Conservation (phyloP, 164 flowering plant genomes). For the Vitis amurensis region DNA sequence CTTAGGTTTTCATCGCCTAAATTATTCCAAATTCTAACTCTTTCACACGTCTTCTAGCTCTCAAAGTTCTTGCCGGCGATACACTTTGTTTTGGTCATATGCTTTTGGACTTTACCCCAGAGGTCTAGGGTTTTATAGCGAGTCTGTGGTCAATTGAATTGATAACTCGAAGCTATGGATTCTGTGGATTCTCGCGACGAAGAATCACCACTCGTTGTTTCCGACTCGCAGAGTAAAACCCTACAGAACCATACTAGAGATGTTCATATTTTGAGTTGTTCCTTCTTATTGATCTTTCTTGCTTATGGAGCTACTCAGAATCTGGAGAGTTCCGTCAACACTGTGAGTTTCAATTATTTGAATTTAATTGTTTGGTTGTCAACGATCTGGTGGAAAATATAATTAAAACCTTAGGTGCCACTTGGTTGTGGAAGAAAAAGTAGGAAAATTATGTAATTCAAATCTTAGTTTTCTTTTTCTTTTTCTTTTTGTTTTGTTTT, state of each 20-base stretch:
- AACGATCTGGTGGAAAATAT: no score
- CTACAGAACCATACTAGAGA: constrained; percentile 53
- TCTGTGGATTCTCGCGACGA: constrained; percentile 39
- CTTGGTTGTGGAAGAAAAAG: no score
- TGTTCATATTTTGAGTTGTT: constrained; percentile 71
- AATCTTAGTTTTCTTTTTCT: background rate
- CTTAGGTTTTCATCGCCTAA: background rate
- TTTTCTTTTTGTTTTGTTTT: no score
- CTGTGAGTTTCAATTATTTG: constrained; percentile 40
- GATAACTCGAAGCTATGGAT: constrained; percentile 22
- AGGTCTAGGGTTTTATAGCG: constrained; percentile 1
- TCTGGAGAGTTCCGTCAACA: constrained; percentile 73
- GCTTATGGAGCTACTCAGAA: constrained; percentile 97
- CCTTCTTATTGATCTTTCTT: constrained; percentile 72
- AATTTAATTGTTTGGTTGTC: no score
- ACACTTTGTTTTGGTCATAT: constrained; percentile 4
- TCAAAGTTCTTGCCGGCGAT: constrained; percentile 12
- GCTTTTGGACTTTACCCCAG: constrained; percentile 6
- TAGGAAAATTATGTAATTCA: background rate
- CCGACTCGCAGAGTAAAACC: constrained; percentile 11
- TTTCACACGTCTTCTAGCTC: background rate
- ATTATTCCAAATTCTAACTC: constrained; percentile 1
- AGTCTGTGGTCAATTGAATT: constrained; percentile 1
- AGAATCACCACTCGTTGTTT: constrained; percentile 46
- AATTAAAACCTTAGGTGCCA: no score